A percentile compares a stretch with the other conserved stretches of the same genome.
These are phyloP conservation scores for Plantago elongata DNA, from an alignment of 257 asterid genomes.

Conservation along the genomic window DNA sequence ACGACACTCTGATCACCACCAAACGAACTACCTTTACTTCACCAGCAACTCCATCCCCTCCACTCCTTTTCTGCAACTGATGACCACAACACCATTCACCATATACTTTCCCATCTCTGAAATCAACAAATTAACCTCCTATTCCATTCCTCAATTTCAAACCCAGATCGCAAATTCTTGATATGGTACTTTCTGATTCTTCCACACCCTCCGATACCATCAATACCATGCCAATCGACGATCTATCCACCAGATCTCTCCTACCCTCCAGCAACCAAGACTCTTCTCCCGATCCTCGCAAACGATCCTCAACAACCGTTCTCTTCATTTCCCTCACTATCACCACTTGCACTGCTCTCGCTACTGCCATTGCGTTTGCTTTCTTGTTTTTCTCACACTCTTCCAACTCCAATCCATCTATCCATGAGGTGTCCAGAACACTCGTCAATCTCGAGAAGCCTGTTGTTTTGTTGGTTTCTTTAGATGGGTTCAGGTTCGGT, in stretches of 20 bases:
- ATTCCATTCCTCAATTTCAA: background rate
- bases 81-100: too few species aligned
- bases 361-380: constrained; percentile 51
- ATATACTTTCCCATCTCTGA: too few species aligned
- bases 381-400: constrained; percentile 31
- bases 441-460: constrained; percentile 51
- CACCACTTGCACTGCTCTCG: constrained; percentile 43
- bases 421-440: constrained; percentile 33
- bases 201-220: constrained; percentile 10
- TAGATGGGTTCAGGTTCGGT: constrained; percentile 71
- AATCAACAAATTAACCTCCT: too few species aligned
- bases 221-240: constrained; percentile 18
- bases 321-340: constrained; percentile 40
- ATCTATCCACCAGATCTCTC: constrained; percentile 32
- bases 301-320: constrained; percentile 17
- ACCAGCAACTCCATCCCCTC: too few species aligned
- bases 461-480: constrained; percentile 56
- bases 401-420: background rate
- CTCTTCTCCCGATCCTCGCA: constrained; percentile 23
- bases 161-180: constrained; percentile 4
- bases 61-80: too few species aligned
- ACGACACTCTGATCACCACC: too few species aligned
- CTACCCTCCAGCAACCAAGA: constrained; percentile 32
- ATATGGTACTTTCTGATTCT: constrained; percentile 37
- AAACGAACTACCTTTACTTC: too few species aligned